A percentile compares a stretch with the other conserved stretches of the same genome.
Conservation (phyloP, 148 eudicot species). For the Simmondsia chinensis region DNA sequence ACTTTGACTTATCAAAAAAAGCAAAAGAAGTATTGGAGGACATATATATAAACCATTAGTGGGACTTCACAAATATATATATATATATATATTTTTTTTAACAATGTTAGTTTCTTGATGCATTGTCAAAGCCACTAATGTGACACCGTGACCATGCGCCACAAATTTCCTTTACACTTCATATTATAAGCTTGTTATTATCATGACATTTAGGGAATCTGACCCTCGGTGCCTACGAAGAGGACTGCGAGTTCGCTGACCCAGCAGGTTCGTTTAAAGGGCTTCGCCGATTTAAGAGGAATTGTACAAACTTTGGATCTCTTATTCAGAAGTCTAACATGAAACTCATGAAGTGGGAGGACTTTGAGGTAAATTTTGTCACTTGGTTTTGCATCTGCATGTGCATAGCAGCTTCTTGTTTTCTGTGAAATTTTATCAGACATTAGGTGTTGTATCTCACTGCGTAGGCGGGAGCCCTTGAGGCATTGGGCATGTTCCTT, state of each 20-base stretch:
- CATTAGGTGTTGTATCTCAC: neutral
- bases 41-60: too few relatives aligned
- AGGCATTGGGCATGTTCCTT: too few relatives aligned
- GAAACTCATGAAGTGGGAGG: constrained; percentile 96
- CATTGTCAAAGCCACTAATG: too few relatives aligned
- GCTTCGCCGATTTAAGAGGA: constrained; percentile 73
- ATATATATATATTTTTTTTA: too few relatives aligned
- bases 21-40: too few relatives aligned
- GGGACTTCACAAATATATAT: too few relatives aligned
- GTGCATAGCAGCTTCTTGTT: neutral
- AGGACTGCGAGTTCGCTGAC: constrained; percentile 95
- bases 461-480: too few relatives aligned
- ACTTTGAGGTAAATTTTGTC: constrained; percentile 60
- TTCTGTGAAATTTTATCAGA: neutral
- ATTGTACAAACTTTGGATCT: constrained; percentile 88
- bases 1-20: too few relatives aligned
- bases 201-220: constrained; percentile 46
- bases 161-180: neutral
- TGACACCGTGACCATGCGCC: too few relatives aligned
- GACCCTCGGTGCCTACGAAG: constrained; percentile 75
- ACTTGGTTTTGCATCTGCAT: neutral
- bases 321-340: constrained; percentile 65
- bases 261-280: constrained; percentile 97
- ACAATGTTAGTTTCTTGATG: too few relatives aligned
- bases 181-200: neutral